Conservation (phyloP, 2,329 filamentous ascomycete genomes). For the Fonsecaea pedrosoi region DNA sequence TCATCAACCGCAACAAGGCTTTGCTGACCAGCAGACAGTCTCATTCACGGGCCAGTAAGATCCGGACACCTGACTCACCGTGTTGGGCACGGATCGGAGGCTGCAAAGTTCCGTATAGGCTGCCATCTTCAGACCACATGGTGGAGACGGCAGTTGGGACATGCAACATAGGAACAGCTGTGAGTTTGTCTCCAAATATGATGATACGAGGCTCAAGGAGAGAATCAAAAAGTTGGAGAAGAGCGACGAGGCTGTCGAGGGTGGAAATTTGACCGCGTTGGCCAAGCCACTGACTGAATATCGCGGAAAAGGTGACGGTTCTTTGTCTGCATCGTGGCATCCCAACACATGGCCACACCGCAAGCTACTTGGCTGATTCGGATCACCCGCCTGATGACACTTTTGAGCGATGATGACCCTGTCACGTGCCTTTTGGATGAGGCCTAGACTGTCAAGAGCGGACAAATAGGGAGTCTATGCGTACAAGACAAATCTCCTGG, state of each 20-base stretch:
- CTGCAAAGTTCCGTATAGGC: slow-evolving; percentile 6
- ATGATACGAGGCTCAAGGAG: neutral
- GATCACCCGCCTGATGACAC: no score
- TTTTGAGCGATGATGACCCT: no score
- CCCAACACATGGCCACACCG: no score
- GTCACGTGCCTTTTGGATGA: no score
- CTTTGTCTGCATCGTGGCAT: no score
- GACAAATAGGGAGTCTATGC: no score
- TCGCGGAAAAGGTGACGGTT: no score
- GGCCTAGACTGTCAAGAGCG: no score
- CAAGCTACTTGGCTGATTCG: no score
- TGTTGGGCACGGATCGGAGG: slow-evolving; percentile 4
- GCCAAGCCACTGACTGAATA: neutral
- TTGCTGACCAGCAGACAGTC: neutral
- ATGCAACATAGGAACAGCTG: neutral
- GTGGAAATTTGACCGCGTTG: neutral
- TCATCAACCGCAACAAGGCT: neutral
- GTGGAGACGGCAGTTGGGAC: neutral
- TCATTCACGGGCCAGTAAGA: neutral
- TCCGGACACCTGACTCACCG: slow-evolving; percentile 11
- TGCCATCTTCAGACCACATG: slow-evolving; percentile 3
- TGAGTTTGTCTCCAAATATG: neutral
- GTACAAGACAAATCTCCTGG: no score
- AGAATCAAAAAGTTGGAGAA: neutral
- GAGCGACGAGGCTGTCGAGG: neutral